Percentiles rank a stretch among this genome's conserved stretches.
Conservation (phyloP, 768 basidiomycete species). For the Trametes gibbosa region DNA sequence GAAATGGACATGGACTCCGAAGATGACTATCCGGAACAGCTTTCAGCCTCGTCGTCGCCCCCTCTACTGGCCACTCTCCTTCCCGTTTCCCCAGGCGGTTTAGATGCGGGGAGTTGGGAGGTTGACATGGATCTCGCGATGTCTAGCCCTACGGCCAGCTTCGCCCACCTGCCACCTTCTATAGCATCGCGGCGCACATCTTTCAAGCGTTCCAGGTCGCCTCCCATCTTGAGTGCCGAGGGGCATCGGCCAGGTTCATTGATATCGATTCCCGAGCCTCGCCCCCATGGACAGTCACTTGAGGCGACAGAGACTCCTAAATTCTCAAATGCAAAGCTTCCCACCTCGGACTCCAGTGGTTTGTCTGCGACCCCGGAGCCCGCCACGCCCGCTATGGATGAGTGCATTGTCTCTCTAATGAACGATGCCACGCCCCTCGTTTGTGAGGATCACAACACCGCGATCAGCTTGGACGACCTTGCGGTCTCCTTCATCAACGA, state of each 20-base stretch:
- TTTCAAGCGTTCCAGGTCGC: background rate
- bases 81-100: background rate
- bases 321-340: background rate
- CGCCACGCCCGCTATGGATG: background rate
- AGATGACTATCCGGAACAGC: background rate
- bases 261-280: background rate
- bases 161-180: background rate
- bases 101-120: background rate
- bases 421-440: background rate
- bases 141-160: background rate
- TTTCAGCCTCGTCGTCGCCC: background rate
- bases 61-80: background rate
- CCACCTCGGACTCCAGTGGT: background rate
- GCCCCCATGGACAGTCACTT: background rate
- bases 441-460: background rate
- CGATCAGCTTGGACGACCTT: constrained; percentile 43
- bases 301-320: too few relatives aligned
- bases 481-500: constrained; percentile 58
- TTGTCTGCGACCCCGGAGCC: constrained; percentile 8
- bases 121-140: constrained; percentile 13
- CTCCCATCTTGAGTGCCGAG: background rate
- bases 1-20: constrained; percentile 21
- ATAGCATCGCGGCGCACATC: background rate
- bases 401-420: background rate
- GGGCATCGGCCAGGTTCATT: background rate